Conservation (phyloP, 768 basidiomycete species). For the Mycena latifolia region DNA sequence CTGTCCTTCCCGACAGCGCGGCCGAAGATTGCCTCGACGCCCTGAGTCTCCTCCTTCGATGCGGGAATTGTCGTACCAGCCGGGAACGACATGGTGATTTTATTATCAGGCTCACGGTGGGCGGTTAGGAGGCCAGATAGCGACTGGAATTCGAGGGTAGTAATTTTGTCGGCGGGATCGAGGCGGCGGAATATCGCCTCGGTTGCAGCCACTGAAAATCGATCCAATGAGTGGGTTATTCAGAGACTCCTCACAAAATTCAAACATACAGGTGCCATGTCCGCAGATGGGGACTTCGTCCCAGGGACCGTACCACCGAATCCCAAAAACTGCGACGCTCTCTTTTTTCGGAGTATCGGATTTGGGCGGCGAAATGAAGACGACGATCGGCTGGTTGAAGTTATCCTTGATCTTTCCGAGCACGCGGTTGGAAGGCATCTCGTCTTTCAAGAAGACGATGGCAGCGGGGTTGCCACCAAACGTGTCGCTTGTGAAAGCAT, state of each 20-base stretch:
- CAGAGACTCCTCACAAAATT: too few species aligned
- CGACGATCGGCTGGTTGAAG: slow-evolving; percentile 25
- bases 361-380: slow-evolving; percentile 14
- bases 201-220: slow-evolving; percentile 18
- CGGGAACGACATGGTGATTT: slow-evolving; percentile 26
- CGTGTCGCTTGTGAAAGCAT: slow-evolving; percentile 5
- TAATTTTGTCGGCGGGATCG: background rate
- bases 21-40: slow-evolving; percentile 1
- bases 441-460: slow-evolving; percentile 19
- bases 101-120: slow-evolving; percentile 12
- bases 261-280: slow-evolving; percentile 25
- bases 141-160: slow-evolving; percentile 20
- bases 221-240: background rate
- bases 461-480: slow-evolving; percentile 27
- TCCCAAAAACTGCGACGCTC: slow-evolving; percentile 2
- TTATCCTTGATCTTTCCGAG: slow-evolving; percentile 20
- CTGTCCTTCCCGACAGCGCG: slow-evolving; percentile 10
- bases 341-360: background rate
- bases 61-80: slow-evolving; percentile 20
- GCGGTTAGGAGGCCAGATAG: slow-evolving; percentile 21
- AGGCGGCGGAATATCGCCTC: slow-evolving; percentile 23
- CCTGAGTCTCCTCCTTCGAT: background rate
- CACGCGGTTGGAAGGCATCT: slow-evolving; percentile 8
- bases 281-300: slow-evolving; percentile 25
- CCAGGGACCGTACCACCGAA: slow-evolving; percentile 27